Evolutionary conservation across 495 filamentous ascomycete species (phyloP).

Genomic region (Pyrenula aspistea): DNA sequence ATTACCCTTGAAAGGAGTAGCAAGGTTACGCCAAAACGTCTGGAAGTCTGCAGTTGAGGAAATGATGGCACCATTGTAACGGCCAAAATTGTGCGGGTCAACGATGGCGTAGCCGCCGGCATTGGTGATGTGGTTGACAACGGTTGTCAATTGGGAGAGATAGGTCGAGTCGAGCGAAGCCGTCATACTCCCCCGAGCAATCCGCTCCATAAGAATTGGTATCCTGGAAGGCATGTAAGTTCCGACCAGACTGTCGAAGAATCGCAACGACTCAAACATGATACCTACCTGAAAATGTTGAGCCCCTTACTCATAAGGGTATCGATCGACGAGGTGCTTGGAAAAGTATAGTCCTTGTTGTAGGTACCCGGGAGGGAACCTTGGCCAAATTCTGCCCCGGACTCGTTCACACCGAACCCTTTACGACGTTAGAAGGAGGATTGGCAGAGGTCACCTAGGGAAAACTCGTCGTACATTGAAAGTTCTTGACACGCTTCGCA

Average conservation of each 20-base stretch:
- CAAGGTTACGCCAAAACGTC: slow-evolving; percentile 54
- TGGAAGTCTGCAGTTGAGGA: slow-evolving; percentile 45
- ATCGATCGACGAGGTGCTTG: slow-evolving; percentile 2
- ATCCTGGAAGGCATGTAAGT: too few relatives aligned
- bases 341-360: slow-evolving; percentile 4
- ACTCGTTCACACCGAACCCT: slow-evolving; percentile 22
- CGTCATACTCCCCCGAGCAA: neutral
- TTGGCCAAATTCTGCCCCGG: slow-evolving; percentile 16
- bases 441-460: too few relatives aligned
- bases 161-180: neutral
- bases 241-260: too few relatives aligned
- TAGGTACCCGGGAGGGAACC: slow-evolving; percentile 11
- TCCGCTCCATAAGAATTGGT: neutral
- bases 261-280: too few relatives aligned
- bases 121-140: slow-evolving; percentile 45
- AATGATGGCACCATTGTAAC: slow-evolving; percentile 50
- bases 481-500: neutral
- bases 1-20: slow-evolving; percentile 46
- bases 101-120: slow-evolving; percentile 53
- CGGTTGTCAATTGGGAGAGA: neutral
- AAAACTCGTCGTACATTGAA: neutral
- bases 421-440: neutral
- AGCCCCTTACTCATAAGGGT: neutral
- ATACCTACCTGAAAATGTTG: neutral
- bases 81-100: slow-evolving; percentile 62